phyloP scores from a whole-genome alignment of 2,329 filamentous ascomycete species.

The Madurella fahalii region DNA sequence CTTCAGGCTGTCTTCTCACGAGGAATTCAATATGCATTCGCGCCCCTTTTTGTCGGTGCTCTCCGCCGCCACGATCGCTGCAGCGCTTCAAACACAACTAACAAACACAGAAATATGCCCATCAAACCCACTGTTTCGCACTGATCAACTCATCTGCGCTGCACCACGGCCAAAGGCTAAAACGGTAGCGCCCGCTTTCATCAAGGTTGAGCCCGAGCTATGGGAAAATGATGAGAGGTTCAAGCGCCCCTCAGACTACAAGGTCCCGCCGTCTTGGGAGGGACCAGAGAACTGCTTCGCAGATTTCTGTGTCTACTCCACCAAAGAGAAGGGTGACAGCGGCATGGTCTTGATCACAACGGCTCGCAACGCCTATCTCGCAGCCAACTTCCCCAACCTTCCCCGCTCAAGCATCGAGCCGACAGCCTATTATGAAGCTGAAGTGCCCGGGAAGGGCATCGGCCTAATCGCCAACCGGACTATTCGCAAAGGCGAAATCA shows the following conservation, averaged over 20 bases:
- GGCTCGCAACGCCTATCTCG: conserved; percentile 1
- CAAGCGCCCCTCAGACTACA: background rate
- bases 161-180: background rate
- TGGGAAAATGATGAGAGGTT: background rate
- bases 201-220: background rate
- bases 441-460: conserved; percentile 34
- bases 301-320: conserved; percentile 14
- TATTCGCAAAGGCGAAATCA: conserved; percentile 34
- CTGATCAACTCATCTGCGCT: background rate
- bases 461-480: conserved; percentile 35
- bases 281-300: conserved; percentile 9
- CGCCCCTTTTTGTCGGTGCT: background rate
- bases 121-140: background rate
- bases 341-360: conserved; percentile 16
- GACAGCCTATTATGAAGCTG: conserved; percentile 27
- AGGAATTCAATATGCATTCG: background rate
- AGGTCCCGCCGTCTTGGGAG: conserved; percentile 6
- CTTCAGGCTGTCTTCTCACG: background rate
- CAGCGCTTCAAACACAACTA: background rate
- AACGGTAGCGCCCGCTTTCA: no score
- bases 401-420: conserved; percentile 9
- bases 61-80: background rate
- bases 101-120: background rate
- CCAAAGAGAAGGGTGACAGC: background rate
- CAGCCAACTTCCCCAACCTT: background rate